phyloP scores from a whole-genome alignment of 2,329 filamentous ascomycete species.

The Claviceps digitariae region DNA sequence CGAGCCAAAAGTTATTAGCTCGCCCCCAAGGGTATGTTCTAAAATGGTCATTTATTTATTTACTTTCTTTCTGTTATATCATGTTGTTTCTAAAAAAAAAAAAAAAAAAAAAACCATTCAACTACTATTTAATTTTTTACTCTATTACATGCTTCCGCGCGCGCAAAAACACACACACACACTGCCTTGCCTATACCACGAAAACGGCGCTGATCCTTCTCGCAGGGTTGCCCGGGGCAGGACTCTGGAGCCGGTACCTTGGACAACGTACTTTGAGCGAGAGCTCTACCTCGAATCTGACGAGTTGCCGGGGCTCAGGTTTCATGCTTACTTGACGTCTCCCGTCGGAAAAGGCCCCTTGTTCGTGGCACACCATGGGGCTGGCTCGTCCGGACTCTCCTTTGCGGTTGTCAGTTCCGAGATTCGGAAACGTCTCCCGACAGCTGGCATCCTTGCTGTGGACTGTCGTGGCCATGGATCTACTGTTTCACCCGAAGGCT shows the following conservation, averaged over 20 bases:
- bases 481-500: conserved; percentile 35
- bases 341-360: conserved; percentile 63
- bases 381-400: conserved; percentile 81
- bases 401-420: conserved; percentile 74
- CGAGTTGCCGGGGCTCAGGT: conserved; percentile 36
- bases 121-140: too few species aligned
- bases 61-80: not conserved
- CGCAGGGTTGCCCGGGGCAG: conserved; percentile 35
- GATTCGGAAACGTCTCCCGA: conserved; percentile 62
- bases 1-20: conserved; percentile 59
- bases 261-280: conserved; percentile 84
- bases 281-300: conserved; percentile 59
- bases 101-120: too few species aligned
- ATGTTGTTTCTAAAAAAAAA: not conserved
- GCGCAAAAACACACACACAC: not conserved
- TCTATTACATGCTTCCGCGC: too few species aligned
- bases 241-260: conserved; percentile 54
- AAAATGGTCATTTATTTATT: not conserved
- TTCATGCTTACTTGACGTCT: conserved; percentile 81
- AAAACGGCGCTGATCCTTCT: conserved; percentile 7
- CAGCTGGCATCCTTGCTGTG: conserved; percentile 69
- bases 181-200: not conserved
- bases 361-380: conserved; percentile 90
- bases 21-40: conserved; percentile 47
- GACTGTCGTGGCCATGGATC: conserved; percentile 82